Evolutionary conservation across 1,284 basidiomycete genomes (phyloP), one percentile per base, ranked within the genome.

Genomic region (Trametes hirsuta): DNA sequence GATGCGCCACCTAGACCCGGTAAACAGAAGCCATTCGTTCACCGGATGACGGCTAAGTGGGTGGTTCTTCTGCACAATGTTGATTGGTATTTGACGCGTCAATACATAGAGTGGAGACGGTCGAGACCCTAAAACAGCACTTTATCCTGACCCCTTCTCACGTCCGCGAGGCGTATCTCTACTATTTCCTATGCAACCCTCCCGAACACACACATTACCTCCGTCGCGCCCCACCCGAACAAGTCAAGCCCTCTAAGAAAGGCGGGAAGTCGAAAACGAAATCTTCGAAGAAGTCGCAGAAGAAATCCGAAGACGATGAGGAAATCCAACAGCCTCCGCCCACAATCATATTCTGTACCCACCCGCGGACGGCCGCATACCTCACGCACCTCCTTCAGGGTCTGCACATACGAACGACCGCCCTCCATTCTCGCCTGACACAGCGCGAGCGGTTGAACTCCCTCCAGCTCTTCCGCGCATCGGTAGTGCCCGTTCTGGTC

Each of bases 141-240:
- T 99, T 97, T 76, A 77, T 98, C 59, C 91, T 99, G 65, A 90
- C 97, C 40, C 97, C 97, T 0, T 96, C 94, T 0, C 96, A 98
- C 73, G 88, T 98, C 53, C 89, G 96, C 62, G 97, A 99, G 76
- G 80, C 87, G 6, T 98, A 99, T 76, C 87, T 99, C 6, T 95
- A 90, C 74, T 82, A 98, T 74, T 81, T 99, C 36, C 86, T 99
- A 18, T 88, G 89, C 71, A 85, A 98, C 72, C 94, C 94, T 1
- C 94, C 93, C 2, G 87, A 92, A 69, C 88, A 88, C 11, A 92
- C 90, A 46, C 64, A 83, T 8, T 81, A 86, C 63, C 77, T 93
- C 46, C 86, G 89, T 0, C 84, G 85, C 10, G 80, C 81, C 1
- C 81, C 84, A 0, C 86, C 89, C 15, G 83, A 82, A 64, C 77